Conservation (phyloP, 345 rosid genomes). For the Eucalyptus caleyi region DNA sequence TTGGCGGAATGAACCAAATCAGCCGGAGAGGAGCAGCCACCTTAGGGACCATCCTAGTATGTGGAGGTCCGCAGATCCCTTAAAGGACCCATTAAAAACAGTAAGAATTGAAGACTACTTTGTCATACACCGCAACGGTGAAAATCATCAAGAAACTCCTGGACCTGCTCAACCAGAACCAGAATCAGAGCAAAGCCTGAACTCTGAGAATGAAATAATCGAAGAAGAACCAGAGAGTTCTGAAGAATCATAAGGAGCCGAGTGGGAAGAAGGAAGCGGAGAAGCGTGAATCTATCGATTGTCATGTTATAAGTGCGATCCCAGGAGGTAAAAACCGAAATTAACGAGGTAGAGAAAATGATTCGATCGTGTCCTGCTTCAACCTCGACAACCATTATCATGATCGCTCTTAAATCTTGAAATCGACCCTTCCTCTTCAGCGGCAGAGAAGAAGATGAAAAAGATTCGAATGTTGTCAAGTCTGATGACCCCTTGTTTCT, state of each 20-base stretch:
- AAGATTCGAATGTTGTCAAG: not conserved
- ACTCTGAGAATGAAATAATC: not conserved
- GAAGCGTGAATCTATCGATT: not conserved
- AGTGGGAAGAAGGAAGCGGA: not conserved
- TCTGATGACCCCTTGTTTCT: not conserved
- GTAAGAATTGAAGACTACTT: conserved; percentile 70
- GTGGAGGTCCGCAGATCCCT: too few relatives aligned
- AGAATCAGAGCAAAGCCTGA: not conserved
- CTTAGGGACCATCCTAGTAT: not conserved
- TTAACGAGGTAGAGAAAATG: not conserved
- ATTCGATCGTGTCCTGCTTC: not conserved
- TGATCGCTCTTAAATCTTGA: not conserved
- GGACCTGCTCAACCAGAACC: not conserved
- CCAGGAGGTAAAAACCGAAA: not conserved
- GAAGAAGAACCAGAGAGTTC: not conserved
- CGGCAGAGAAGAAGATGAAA: too few relatives aligned
- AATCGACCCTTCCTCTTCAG: too few relatives aligned
- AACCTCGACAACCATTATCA: not conserved
- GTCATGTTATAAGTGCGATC: not conserved
- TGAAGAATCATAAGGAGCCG: not conserved
- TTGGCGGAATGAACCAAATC: conserved; percentile 22
- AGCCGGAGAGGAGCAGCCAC: conserved; percentile 30
- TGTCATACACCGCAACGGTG: conserved; percentile 24
- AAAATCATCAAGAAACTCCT: not conserved
- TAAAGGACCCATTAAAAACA: conserved; percentile 36